Conservation (phyloP, 225 moss, liverwort and hornwort species). For the Anthoceros angustus region DNA sequence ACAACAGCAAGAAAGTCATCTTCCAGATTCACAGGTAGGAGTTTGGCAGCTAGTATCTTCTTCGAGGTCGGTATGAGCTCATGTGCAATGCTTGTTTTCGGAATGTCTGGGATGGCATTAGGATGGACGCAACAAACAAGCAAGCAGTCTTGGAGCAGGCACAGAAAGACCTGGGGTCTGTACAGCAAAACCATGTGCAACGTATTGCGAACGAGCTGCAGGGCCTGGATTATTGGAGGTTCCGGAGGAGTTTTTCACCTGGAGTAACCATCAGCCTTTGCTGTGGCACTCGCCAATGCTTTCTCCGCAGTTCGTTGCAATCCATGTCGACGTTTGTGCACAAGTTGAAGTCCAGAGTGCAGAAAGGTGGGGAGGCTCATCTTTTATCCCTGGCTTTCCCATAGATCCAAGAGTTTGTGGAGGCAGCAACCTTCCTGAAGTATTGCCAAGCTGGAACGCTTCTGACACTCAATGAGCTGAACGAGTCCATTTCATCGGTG, state of each 20-base stretch:
- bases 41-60: neutral
- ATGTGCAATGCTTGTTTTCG: too few relatives aligned
- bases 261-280: conserved; percentile 13
- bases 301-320: neutral
- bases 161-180: conserved; percentile 23
- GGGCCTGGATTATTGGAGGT: conserved; percentile 38
- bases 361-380: too few relatives aligned
- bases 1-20: conserved; percentile 47
- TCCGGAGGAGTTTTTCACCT: conserved; percentile 30
- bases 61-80: too few relatives aligned
- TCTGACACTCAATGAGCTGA: conserved; percentile 22
- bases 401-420: conserved; percentile 40
- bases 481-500: conserved; percentile 20
- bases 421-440: conserved; percentile 36
- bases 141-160: conserved; percentile 27
- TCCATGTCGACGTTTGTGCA: neutral
- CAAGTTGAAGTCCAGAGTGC: too few relatives aligned
- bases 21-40: conserved; percentile 36
- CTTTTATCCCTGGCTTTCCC: neutral
- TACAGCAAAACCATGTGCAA: conserved; percentile 23
- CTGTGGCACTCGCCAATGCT: neutral
- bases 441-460: conserved; percentile 24
- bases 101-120: neutral
- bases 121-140: conserved; percentile 22
- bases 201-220: conserved; percentile 35